Evolutionary conservation across 306 rosid genomes (phyloP).

Genomic region (Prunus mira): DNA sequence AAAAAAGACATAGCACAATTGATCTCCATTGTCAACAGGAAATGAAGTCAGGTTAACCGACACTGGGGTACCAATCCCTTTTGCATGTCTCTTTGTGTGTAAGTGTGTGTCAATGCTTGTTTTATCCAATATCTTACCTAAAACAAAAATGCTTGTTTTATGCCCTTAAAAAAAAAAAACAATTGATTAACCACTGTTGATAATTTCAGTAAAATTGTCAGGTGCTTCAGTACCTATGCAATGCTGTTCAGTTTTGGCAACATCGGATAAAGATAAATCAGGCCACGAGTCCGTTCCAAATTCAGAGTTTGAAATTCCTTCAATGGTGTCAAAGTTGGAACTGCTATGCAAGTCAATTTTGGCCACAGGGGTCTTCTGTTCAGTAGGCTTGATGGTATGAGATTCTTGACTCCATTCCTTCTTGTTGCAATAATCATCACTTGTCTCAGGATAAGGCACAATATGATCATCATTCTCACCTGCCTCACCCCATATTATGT

Average conservation of each 20-base stretch:
- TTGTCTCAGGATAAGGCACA: conserved; percentile 72
- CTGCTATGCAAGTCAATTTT: conserved; percentile 43
- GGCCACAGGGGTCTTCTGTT: conserved; percentile 48
- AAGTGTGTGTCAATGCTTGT: background rate
- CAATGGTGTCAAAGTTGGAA: conserved; percentile 33
- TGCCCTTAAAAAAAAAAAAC: background rate
- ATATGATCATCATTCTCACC: conserved; percentile 79
- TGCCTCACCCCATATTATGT: conserved; percentile 90
- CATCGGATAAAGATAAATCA: conserved; percentile 51
- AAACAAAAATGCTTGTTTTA: background rate
- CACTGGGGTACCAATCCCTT: background rate
- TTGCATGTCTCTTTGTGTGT: background rate
- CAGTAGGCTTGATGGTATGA: conserved; percentile 36
- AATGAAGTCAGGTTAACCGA: background rate
- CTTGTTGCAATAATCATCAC: conserved; percentile 52
- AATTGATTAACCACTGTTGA: conserved; percentile 39
- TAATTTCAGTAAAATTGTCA: conserved; percentile 36
- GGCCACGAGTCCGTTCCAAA: conserved; percentile 50
- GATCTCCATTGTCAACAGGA: background rate
- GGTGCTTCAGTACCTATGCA: conserved; percentile 45
- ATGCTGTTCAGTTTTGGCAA: conserved; percentile 44
- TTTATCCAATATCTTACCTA: background rate
- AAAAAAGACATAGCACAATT: background rate
- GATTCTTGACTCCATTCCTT: conserved; percentile 56
- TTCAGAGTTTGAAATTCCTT: conserved; percentile 48